Evolutionary conservation across 177 flowering plant genomes (phyloP).

Genomic region (Telopea speciosissima): DNA sequence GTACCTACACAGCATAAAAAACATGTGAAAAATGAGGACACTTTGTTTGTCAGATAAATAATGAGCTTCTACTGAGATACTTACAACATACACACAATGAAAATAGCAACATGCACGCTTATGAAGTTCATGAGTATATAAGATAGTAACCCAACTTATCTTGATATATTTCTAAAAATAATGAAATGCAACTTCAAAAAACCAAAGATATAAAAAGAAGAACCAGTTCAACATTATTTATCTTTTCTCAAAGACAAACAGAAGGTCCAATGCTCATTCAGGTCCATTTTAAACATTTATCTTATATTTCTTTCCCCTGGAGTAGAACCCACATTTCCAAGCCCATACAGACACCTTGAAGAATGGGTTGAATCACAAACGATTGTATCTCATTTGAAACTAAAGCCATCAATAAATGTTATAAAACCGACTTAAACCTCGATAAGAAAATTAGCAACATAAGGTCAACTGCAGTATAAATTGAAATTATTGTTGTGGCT

Average conservation of each 20-base stretch:
- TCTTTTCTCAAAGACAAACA: too few relatives aligned
- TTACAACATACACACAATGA: neutral
- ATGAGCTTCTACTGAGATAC: neutral
- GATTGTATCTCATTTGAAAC: neutral
- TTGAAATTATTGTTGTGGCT: slow-evolving; percentile 17
- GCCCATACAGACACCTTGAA: neutral
- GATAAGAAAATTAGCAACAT: neutral
- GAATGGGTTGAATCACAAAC: neutral
- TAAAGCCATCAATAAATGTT: neutral
- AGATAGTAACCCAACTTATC: too few relatives aligned
- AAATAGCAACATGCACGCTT: neutral
- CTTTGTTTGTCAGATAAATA: neutral
- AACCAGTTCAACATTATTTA: too few relatives aligned
- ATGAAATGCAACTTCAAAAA: too few relatives aligned
- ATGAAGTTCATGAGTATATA: too few relatives aligned
- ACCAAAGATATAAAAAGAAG: too few relatives aligned
- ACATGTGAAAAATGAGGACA: neutral
- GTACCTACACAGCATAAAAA: slow-evolving; percentile 55
- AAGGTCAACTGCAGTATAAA: neutral
- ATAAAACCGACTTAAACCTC: neutral
- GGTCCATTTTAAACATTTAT: too few relatives aligned
- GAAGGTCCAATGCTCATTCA: too few relatives aligned
- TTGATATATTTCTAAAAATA: too few relatives aligned
- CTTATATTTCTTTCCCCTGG: neutral
- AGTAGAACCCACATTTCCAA: neutral